Base-by-base conservation (phyloP, 108 stramenopile genomes). In the Cyclotella distinguenda region DNA sequence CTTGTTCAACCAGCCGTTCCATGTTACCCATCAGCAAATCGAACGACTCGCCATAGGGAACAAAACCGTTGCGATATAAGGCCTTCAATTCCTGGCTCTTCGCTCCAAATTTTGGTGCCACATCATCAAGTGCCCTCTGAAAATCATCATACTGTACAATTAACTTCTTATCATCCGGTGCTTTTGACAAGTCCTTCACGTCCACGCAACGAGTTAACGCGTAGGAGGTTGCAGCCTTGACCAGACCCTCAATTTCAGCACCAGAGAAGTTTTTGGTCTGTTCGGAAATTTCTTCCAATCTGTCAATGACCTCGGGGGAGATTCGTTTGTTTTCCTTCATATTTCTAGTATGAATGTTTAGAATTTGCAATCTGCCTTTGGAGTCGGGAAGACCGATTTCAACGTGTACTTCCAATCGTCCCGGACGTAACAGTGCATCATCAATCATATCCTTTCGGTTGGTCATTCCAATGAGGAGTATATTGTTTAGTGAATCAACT, bases 401-500 rank as follows among this genome's bases (percentile, higher is more conserved):
- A 26, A 99, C 95, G 78, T 99, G 97, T 9, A 95, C 91, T 68
- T 99, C 99, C 30, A 99, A 72, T 40, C 99, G 95, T 6, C 99
- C 99, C 8, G 99, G 99, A 23, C 98, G 97, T 31, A 99, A 79
- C 32, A 99, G 68, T 21, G 99, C 99, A 71, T 96, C 94, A 78
- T 99, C 99, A 63, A 99, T 98, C 96, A 99, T 95, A 76, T 97
- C 98, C 67, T 97, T 98, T n/a, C 98, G 77, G 77, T 99, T 99
- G 23, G 99, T 99, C 99, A 99, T 99, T 36, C 99, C 99, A 77
- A 99, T 99, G 33, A 99, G 67, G 18, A 99, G 81, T 59, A 99
- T 95, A 79, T 98, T 98, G 86, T 99, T 99, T 63, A 98, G 80
- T 5, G 95, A 92, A 73, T 99, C 96, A 33, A 99, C 99, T 61